Conservation (phyloP, 345 rosid species). For the Eucalyptus sideroxylon region DNA sequence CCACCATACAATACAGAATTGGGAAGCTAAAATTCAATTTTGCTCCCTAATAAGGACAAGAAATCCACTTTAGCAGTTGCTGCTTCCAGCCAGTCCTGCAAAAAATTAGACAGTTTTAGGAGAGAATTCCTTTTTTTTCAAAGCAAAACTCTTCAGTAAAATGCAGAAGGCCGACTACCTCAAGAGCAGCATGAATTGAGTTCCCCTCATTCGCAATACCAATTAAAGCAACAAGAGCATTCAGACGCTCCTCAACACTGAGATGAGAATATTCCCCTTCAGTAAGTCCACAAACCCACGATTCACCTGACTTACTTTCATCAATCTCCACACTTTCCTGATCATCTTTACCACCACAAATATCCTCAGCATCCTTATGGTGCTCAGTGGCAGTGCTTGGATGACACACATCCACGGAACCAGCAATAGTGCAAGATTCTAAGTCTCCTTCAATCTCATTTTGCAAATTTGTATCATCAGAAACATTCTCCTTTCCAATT, state of each 20-base stretch:
- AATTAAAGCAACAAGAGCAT: conserved; percentile 73
- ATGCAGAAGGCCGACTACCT: conserved; percentile 32
- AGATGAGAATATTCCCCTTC: conserved; percentile 95
- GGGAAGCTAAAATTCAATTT: conserved; percentile 32
- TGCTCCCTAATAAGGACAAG: conserved; percentile 23
- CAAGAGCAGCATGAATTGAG: conserved; percentile 72
- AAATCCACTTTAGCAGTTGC: conserved; percentile 77
- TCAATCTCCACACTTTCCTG: conserved; percentile 54
- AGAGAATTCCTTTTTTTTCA: background rate
- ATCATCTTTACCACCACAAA: conserved; percentile 13
- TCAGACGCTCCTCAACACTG: conserved; percentile 88
- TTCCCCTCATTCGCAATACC: conserved; percentile 88
- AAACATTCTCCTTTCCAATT: conserved; percentile 22
- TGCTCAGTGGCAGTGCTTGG: conserved; percentile 13
- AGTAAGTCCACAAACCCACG: conserved; percentile 88
- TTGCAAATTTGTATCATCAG: conserved; percentile 15
- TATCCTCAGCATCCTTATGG: conserved; percentile 15
- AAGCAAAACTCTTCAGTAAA: background rate
- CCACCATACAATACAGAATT: conserved; percentile 18
- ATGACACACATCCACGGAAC: conserved; percentile 19
- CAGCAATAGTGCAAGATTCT: conserved; percentile 24
- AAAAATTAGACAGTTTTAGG: background rate
- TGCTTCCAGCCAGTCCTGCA: conserved; percentile 92
- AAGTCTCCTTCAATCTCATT: conserved; percentile 29
- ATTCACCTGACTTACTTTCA: conserved; percentile 65